Base-by-base conservation (phyloP, 805 yeast species). In the Pichia scutulata region DNA sequence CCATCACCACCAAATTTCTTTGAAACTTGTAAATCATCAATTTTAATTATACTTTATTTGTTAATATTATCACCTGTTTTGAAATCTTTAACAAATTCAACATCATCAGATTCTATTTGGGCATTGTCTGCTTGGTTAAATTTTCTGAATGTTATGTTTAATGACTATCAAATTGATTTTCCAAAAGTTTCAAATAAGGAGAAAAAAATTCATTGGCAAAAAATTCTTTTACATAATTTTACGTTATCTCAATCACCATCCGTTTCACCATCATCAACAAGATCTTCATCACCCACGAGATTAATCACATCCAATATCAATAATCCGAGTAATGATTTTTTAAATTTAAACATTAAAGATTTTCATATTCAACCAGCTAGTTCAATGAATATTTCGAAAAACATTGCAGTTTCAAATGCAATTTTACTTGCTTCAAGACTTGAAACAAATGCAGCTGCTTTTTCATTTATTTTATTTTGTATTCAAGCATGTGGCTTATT, bases 51-150 rank as follows among this genome's bases (percentile, higher is more conserved):
- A 1, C 77, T 90, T 52, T 77, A 86, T 4, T 70, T 90, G 40
- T 70, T 89, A 41, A 82, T 93, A 1, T 71, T 92, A 41, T 86
- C 97, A 0, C 99, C 99, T 0, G 92, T 93, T 1, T 74, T 93
- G 46, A 85, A 87, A 57, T 89, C 97, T 0, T 73, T 93, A 41
- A 89, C 97, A 0, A 80, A 82, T 59, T 85, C 96, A 0, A 89
- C 97, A 0, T 81, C 97, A 0, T 84, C 93, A 0, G 98, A 93
- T 69, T 88, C 97, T 16, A 89, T 93, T 52, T 92, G 98, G 97
- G 89, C 96, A 0, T 67, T 93, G 5, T 80, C 95, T 8, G 81
- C 84, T 44, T 84, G 96, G 82, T 70, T 93, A 16, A 81, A 86
- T 30, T 57, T 88, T 12, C 69, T 82, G 42, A 89, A 89, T 59